Conservation (phyloP, 2,329 filamentous ascomycete genomes). For the Lasiodiplodia gonubiensis region DNA sequence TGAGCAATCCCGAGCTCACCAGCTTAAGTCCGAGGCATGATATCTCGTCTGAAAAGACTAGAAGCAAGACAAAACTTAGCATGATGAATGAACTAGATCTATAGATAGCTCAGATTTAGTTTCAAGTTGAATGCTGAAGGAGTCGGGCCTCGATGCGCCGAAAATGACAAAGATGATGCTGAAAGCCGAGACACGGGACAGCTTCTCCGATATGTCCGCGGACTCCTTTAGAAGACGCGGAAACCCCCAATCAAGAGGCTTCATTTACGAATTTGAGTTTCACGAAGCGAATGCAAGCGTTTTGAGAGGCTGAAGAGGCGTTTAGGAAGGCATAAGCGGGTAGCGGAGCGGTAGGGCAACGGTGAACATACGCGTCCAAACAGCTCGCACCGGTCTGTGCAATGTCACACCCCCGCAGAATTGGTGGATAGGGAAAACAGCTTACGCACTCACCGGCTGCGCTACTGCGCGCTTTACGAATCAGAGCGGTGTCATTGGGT, state of each 20-base stretch:
- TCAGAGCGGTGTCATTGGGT: neutral
- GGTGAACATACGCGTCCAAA: neutral
- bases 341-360: neutral
- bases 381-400: neutral
- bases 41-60: neutral
- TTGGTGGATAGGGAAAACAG: neutral
- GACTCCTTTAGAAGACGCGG: neutral
- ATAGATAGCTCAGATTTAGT: neutral
- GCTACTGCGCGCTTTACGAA: neutral
- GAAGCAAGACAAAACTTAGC: neutral
- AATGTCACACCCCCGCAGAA: neutral
- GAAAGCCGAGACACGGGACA: neutral
- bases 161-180: neutral
- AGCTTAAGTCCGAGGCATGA: neutral
- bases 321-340: neutral
- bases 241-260: neutral
- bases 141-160: fast-evolving
- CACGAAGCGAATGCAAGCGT: neutral
- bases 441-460: slow-evolving; percentile 24
- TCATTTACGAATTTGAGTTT: neutral
- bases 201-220: slow-evolving; percentile 1
- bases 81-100: neutral
- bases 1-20: neutral
- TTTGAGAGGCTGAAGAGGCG: neutral
- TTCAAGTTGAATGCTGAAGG: neutral